phyloP scores from a whole-genome alignment of 306 rosid species.

The Begonia peltatifolia region DNA sequence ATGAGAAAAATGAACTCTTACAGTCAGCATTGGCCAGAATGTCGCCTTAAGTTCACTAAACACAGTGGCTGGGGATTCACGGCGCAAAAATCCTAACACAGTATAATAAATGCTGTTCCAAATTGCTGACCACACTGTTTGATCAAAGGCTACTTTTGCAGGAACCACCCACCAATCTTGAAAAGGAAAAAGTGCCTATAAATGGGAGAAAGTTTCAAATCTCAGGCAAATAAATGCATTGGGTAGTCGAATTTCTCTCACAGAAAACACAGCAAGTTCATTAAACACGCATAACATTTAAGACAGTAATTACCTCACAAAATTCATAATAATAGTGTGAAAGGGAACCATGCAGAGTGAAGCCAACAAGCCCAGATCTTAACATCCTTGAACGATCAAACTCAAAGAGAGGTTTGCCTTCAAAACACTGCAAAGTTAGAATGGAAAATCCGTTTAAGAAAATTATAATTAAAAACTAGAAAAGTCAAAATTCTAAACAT shows the following conservation, averaged over 20 bases:
- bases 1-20: constrained; percentile 27
- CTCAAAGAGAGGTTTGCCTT: constrained; percentile 89
- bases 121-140: constrained; percentile 83
- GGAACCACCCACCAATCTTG: constrained; percentile 99
- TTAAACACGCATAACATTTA: not conserved
- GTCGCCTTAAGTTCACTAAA: constrained; percentile 70
- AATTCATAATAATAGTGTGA: constrained; percentile 89
- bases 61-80: constrained; percentile 59
- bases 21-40: constrained; percentile 81
- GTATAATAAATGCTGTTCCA: constrained; percentile 91
- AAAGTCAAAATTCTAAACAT: no score
- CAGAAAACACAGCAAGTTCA: not conserved
- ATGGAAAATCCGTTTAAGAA: not conserved
- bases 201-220: not conserved
- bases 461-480: no score
- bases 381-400: constrained; percentile 82
- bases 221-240: not conserved
- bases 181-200: constrained; percentile 77
- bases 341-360: constrained; percentile 94
- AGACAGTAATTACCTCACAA: constrained; percentile 48
- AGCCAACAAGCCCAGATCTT: constrained; percentile 91
- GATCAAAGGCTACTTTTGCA: constrained; percentile 77
- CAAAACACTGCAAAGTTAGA: constrained; percentile 58
- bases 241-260: not conserved
- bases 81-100: constrained; percentile 59